Evolutionary conservation across 495 filamentous ascomycete species (phyloP).

Genomic region (Penicillium daleae): DNA sequence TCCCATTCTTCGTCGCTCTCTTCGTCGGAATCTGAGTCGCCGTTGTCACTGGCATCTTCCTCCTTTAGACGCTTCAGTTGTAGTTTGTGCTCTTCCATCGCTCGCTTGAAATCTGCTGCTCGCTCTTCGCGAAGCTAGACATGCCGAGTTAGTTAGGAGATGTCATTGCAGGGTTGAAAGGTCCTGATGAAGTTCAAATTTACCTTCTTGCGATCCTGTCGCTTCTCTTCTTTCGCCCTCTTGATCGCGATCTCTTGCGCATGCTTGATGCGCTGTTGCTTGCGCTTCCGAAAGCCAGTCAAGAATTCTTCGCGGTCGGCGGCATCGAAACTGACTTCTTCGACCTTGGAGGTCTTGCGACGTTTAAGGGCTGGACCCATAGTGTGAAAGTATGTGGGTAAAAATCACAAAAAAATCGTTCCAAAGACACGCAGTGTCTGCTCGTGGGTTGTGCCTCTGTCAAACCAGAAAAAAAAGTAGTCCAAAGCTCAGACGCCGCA

Average conservation of each 20-base stretch:
- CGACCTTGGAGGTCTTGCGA: conserved; percentile 64
- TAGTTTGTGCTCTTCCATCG: conserved; percentile 71
- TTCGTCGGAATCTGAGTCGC: conserved; percentile 39
- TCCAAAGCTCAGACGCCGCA: conserved; percentile 27
- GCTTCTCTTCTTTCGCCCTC: conserved; percentile 72
- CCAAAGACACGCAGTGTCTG: not conserved
- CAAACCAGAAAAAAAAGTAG: conserved; percentile 29
- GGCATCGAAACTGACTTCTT: conserved; percentile 84
- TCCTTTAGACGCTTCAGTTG: conserved; percentile 58
- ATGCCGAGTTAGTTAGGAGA: conserved; percentile 15
- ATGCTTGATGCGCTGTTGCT: conserved; percentile 77
- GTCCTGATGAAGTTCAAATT: conserved; percentile 7
- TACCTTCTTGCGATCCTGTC: conserved; percentile 73
- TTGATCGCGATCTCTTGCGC: conserved; percentile 78
- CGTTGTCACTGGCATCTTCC: conserved; percentile 53
- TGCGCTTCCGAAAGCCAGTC: conserved; percentile 96
- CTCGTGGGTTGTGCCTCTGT: conserved; percentile 15
- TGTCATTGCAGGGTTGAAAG: too few species aligned
- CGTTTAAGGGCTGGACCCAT: conserved; percentile 59
- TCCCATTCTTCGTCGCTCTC: conserved; percentile 60
- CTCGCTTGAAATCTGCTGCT: conserved; percentile 74
- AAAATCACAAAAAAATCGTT: conserved; percentile 4
- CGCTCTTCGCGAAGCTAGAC: conserved; percentile 77
- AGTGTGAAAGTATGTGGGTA: not conserved
- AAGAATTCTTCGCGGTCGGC: conserved; percentile 80